Percentiles rank a stretch among this genome's conserved stretches.
Evolutionary conservation across 129 eudicot species (phyloP).

Genomic region (Flaveria trinervia): DNA sequence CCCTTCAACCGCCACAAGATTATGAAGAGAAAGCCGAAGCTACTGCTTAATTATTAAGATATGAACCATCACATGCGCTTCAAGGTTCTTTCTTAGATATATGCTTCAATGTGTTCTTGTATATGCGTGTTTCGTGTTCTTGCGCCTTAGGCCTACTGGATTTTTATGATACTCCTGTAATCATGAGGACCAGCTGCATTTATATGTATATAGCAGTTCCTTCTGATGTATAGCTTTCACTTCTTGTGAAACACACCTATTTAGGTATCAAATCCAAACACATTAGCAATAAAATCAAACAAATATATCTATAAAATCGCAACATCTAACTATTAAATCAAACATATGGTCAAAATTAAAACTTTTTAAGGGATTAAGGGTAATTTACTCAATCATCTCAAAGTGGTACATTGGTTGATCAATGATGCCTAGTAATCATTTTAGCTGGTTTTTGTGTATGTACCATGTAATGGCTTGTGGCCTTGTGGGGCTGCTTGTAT

Average conservation of each 20-base stretch:
- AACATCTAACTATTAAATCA: not conserved
- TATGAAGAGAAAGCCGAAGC: slow-evolving; percentile 81
- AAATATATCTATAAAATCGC: too few species aligned
- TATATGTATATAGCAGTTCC: slow-evolving; percentile 20
- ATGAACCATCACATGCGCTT: not conserved
- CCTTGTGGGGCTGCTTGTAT: too few species aligned
- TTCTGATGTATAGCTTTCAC: slow-evolving; percentile 38
- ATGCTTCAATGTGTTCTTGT: slow-evolving; percentile 36
- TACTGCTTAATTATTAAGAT: slow-evolving; percentile 60
- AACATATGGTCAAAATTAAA: not conserved
- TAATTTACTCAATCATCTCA: not conserved
- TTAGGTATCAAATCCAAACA: not conserved
- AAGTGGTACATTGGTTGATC: not conserved
- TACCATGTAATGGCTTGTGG: not conserved
- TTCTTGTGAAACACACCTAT: slow-evolving; percentile 26
- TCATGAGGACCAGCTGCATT: slow-evolving; percentile 43
- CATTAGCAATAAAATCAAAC: not conserved
- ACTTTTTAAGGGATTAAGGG: not conserved
- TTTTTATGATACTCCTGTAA: slow-evolving; percentile 39
- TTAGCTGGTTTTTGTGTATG: not conserved
- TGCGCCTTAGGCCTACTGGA: slow-evolving; percentile 35
- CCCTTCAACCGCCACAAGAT: slow-evolving; percentile 74
- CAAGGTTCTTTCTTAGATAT: slow-evolving; percentile 29
- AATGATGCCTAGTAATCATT: not conserved
- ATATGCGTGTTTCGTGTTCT: slow-evolving; percentile 42